Percentiles rank a stretch among this genome's conserved stretches.
Conservation (phyloP, 164 flowering plant species). For the Warburgia ugandensis region DNA sequence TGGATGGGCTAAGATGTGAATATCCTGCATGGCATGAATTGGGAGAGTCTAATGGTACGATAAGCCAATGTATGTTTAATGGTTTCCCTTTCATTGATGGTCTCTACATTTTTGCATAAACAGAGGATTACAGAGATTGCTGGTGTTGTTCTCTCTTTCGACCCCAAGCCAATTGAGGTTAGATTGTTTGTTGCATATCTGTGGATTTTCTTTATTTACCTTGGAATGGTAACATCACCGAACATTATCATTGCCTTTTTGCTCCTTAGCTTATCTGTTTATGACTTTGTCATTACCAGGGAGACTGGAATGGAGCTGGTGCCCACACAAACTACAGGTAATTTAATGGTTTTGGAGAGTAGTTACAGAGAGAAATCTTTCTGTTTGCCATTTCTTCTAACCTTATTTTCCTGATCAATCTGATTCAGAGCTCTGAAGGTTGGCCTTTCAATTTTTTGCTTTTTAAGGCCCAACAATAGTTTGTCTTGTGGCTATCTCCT, state of each 20-base stretch:
- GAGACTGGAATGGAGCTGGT: constrained; percentile 97
- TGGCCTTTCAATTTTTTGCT: no score
- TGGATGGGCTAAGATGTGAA: not conserved
- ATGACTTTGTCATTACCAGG: constrained; percentile 27
- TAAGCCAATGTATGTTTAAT: not conserved
- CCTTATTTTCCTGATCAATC: not conserved
- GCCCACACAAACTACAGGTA: constrained; percentile 94
- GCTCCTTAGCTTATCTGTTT: not conserved
- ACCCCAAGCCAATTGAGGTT: constrained; percentile 85
- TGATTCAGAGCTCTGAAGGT: no score
- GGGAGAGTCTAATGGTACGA: no score
- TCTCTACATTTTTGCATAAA: not conserved
- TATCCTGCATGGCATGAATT: not conserved
- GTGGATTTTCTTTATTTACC: not conserved
- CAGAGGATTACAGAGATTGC: constrained; percentile 93
- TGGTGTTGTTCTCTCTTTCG: constrained; percentile 78
- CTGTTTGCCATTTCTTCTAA: not conserved
- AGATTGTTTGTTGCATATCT: not conserved
- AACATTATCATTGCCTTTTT: not conserved
- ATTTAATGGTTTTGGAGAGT: not conserved
- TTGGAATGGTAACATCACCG: not conserved
- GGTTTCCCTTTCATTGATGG: not conserved
- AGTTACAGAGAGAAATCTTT: not conserved
- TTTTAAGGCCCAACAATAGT: not conserved
- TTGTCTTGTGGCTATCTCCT: no score